Evolutionary conservation across 805 yeast genomes (phyloP), one percentile per base, ranked within the genome.

Genomic region (Clavispora vitiphila): DNA sequence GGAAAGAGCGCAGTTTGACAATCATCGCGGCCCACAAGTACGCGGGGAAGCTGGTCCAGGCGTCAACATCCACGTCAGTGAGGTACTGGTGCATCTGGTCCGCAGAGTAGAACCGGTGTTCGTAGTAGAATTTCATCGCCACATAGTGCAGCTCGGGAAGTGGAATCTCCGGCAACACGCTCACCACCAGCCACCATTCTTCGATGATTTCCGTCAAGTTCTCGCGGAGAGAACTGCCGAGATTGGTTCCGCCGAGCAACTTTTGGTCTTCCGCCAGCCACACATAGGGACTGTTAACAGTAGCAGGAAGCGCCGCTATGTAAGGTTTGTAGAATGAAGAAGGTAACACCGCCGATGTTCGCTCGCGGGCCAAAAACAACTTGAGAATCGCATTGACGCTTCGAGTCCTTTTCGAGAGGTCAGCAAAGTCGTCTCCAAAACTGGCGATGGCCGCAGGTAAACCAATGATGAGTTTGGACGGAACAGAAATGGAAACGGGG

Each of bases 1-100:
- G 96, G 56, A 90, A 90, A 0, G 93, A 84, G 48, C 97, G 72
- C 1, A 96, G 81, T 9, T 80, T 73, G 48, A 86, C 72, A 11
- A 86, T 83, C 35, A 77, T 68, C 32, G 75, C 65, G 0, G 95
- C 79, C 96, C 96, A 90, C 5, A 83, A 55, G 56, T 81, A 89
- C 5, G 79, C 80, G 0, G 78, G 67, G 51, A 85, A 83, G 42
- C 79, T 69, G 1, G 80, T 72, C 90, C 90, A 83, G 35, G 74
- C 64, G 1, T 62, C 62, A 1, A 47, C 30, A 1, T 55, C 42
- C 3, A 56, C 56, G 8, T 37, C 41, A 5, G 16, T 16, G 8
- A 54, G 38, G 45, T 60, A 67, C n/a, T 51, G 47, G 46, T 60
- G 51, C 22, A 65, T 47, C 39, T 69, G 72, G 8, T 61, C 57